A percentile compares a stretch with the other conserved stretches of the same genome.
These are phyloP conservation scores for Osmanthus fragrans DNA, from an alignment of 257 asterid species.

Conservation along the genomic window DNA sequence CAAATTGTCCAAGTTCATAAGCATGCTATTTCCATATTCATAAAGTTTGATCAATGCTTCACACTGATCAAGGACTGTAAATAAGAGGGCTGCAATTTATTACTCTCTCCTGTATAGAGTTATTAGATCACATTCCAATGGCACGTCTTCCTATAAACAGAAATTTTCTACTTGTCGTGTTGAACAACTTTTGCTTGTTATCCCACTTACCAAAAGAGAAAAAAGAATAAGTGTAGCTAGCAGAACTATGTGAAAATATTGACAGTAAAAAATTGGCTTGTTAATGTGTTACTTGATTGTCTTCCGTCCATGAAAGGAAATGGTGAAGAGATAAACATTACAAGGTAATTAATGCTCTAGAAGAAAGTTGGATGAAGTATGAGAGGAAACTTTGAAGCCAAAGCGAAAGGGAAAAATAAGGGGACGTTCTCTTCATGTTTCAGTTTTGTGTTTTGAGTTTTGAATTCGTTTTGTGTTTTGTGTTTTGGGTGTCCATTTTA, in stretches of 20 bases:
- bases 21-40: not conserved
- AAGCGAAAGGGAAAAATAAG: not conserved
- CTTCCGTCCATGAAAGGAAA: not conserved
- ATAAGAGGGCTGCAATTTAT: constrained; percentile 6
- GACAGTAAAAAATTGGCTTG: not conserved
- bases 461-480: too few species aligned
- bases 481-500: too few species aligned
- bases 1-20: constrained; percentile 8
- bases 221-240: not conserved
- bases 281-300: not conserved
- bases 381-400: not conserved
- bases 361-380: not conserved
- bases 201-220: not conserved
- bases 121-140: constrained; percentile 11
- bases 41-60: not conserved
- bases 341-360: not conserved
- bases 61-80: not conserved
- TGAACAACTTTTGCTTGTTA: not conserved
- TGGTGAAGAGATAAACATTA: not conserved
- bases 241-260: not conserved
- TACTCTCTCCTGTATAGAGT: constrained; percentile 6
- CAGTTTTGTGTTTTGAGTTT: too few species aligned
- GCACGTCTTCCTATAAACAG: not conserved
- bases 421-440: too few species aligned
- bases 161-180: not conserved